phyloP scores from a whole-genome alignment of 2,329 filamentous ascomycete species.

The Aspergillus melleus region DNA sequence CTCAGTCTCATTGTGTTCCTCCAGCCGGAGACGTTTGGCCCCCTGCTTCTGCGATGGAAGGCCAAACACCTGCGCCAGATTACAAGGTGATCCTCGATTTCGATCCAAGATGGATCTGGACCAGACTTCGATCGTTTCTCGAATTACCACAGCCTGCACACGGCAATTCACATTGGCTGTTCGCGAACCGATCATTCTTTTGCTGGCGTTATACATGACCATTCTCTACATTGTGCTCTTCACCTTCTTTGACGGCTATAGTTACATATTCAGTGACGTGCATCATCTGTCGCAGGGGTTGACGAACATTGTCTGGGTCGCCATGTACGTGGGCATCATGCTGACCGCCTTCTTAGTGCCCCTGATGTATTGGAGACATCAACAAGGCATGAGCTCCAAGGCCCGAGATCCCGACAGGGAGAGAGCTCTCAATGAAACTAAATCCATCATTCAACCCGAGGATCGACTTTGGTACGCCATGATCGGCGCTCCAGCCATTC shows the following conservation, averaged over 20 bases:
- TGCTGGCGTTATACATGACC: constrained; percentile 35
- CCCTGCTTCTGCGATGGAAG: constrained; percentile 47
- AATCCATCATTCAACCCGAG: constrained; percentile 44
- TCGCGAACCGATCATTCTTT: constrained; percentile 42
- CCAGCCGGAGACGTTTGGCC: constrained; percentile 53
- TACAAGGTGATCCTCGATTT: constrained; percentile 48
- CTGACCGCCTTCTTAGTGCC: constrained; percentile 18
- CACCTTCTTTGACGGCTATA: constrained; percentile 49
- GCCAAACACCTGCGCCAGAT: constrained; percentile 40
- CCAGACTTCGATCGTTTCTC: constrained; percentile 37
- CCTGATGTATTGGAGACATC: not conserved
- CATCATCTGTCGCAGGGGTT: constrained; percentile 50
- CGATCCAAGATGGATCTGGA: constrained; percentile 48
- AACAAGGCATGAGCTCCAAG: not conserved
- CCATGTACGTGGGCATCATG: constrained; percentile 48
- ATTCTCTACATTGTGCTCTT: constrained; percentile 39
- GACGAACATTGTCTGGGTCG: constrained; percentile 53
- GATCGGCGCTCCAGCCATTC: constrained; percentile 52
- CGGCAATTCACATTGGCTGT: constrained; percentile 53
- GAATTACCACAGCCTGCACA: constrained; percentile 47
- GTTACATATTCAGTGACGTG: constrained; percentile 53
- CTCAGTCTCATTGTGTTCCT: constrained; percentile 43
- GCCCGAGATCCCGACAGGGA: too few species aligned
- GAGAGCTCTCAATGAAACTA: not conserved
- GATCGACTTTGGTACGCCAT: constrained; percentile 58